Percentiles rank a stretch among this genome's conserved stretches.
Evolutionary conservation across 352 stramenopile species (phyloP).

Genomic region (Lagenidium giganteum): DNA sequence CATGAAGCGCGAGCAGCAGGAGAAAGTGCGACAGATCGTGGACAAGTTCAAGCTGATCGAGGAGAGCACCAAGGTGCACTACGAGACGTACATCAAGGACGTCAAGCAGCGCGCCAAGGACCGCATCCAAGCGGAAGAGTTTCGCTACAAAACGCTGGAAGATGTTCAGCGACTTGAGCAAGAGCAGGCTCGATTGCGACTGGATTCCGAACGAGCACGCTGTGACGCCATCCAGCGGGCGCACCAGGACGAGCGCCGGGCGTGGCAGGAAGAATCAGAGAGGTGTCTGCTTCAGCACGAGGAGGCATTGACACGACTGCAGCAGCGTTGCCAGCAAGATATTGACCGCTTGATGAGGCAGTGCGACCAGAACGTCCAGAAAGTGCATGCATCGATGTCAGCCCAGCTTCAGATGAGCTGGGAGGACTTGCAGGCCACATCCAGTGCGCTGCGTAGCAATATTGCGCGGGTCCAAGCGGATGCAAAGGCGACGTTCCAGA

Average conservation of each 20-base stretch:
- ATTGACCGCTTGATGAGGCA: conserved; percentile 4
- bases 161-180: conserved; percentile 17
- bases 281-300: conserved; percentile 34
- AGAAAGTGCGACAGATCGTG: conserved; percentile 44
- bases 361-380: background rate
- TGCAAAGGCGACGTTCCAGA: background rate
- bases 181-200: background rate
- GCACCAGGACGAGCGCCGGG: conserved; percentile 17
- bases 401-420: conserved; percentile 33
- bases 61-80: conserved; percentile 41
- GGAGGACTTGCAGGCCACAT: conserved; percentile 31
- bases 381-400: conserved; percentile 12
- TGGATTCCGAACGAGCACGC: no score
- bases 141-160: conserved; percentile 21
- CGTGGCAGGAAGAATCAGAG: conserved; percentile 36
- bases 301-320: conserved; percentile 29
- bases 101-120: conserved; percentile 32
- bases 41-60: conserved; percentile 53
- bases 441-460: conserved; percentile 11
- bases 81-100: conserved; percentile 41
- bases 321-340: conserved; percentile 14
- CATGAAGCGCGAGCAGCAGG: conserved; percentile 64
- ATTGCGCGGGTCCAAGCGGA: conserved; percentile 4
- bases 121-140: conserved; percentile 25
- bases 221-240: no score